These are phyloP conservation scores for Neofusicoccum umdonicola DNA, from an alignment of 2,329 filamentous ascomycete genomes.

Conservation along the genomic window DNA sequence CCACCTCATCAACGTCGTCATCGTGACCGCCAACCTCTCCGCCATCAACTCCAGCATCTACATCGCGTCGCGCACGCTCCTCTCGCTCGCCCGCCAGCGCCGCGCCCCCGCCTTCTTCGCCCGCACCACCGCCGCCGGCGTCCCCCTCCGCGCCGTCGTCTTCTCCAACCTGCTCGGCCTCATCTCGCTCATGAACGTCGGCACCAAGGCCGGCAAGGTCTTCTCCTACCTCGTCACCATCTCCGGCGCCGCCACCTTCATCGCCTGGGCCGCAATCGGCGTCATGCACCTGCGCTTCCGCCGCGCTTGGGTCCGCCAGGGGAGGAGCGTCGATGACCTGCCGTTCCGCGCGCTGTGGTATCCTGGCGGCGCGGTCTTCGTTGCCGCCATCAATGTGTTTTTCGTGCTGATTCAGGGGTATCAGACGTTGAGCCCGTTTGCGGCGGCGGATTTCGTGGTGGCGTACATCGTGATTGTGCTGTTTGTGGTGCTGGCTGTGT, in stretches of 20 bases:
- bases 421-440: conserved; percentile 53
- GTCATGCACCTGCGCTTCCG: conserved; percentile 73
- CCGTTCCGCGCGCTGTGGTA: conserved; percentile 50
- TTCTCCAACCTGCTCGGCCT: conserved; percentile 70
- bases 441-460: conserved; percentile 51
- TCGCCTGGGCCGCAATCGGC: conserved; percentile 70
- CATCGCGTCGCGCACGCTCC: conserved; percentile 69
- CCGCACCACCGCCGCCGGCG: conserved; percentile 63
- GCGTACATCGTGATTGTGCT: conserved; percentile 45
- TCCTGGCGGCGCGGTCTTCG: conserved; percentile 52
- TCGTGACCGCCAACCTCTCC: conserved; percentile 53
- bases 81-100: conserved; percentile 72
- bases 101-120: conserved; percentile 70
- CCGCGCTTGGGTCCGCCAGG: conserved; percentile 50
- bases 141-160: conserved; percentile 59
- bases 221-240: conserved; percentile 71
- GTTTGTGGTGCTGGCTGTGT: conserved; percentile 24
- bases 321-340: conserved; percentile 39
- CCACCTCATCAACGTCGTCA: conserved; percentile 72
- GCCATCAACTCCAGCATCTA: conserved; percentile 74
- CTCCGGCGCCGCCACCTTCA: conserved; percentile 66
- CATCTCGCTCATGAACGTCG: conserved; percentile 73
- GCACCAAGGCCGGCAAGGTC: conserved; percentile 62
- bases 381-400: conserved; percentile 49
- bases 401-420: conserved; percentile 55